Conservation (phyloP, 1,284 basidiomycete species). For the Sanghuangporus baumii region DNA sequence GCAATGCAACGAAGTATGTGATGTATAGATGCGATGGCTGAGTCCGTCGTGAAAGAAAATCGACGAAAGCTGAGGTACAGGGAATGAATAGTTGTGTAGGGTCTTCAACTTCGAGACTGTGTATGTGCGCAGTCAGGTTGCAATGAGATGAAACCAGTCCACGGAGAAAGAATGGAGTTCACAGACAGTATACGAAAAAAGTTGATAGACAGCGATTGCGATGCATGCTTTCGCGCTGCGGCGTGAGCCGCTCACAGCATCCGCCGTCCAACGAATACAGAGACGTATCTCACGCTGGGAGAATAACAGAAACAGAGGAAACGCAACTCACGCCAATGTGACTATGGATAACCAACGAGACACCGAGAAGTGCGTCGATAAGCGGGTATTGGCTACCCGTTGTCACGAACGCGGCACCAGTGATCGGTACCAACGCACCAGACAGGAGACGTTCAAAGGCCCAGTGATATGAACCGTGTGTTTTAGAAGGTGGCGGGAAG, state of each 20-base stretch:
- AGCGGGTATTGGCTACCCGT: constrained; percentile 72
- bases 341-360: constrained; percentile 88
- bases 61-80: too few species aligned
- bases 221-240: too few species aligned
- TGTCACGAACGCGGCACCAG: constrained; percentile 72
- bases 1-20: neutral
- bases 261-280: neutral
- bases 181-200: too few species aligned
- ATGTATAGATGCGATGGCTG: too few species aligned
- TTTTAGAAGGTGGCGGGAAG: constrained; percentile 77
- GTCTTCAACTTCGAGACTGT: too few species aligned
- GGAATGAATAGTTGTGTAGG: too few species aligned
- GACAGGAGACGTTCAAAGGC: constrained; percentile 91
- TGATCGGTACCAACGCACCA: constrained; percentile 84
- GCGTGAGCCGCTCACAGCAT: neutral
- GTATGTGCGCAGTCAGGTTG: too few species aligned
- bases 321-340: constrained; percentile 76
- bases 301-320: neutral
- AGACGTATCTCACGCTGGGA: neutral
- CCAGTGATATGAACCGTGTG: constrained; percentile 97
- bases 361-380: constrained; percentile 83
- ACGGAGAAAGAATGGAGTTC: too few species aligned
- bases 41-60: too few species aligned
- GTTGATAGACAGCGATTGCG: too few species aligned
- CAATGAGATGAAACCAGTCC: too few species aligned